Evolutionary conservation across 2,329 filamentous ascomycete genomes (phyloP), one percentile per base, ranked within the genome.

Genomic region (Domatiomyces globalis): DNA sequence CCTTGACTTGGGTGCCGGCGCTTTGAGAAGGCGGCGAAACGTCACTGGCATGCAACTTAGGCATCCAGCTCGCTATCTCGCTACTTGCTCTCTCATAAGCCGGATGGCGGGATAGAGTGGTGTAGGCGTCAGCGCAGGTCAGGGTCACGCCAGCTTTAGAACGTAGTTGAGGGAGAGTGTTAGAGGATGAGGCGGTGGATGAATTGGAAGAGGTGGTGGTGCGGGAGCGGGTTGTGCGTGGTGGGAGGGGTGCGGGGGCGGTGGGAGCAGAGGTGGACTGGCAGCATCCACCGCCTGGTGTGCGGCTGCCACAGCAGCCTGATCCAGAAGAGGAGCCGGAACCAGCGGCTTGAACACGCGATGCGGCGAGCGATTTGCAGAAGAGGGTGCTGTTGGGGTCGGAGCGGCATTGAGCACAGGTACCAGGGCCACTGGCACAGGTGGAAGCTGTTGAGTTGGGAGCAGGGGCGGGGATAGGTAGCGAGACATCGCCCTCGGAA

Each of bases 301-400:
- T 72, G 52, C 76, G 78, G 45, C 81, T 79, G 44, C 81, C 79
- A 60, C 78, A 79, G 66, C 83, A 85, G 48, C 79, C 79, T 17
- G 74, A 72, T 10, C 20, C 19, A 12, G 45, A 47, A 9, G 17
- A 29, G 47, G 68, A 62, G 45, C 27, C 52, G 29, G 17, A 18
- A 36, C 22, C 43, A 18, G 33, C 33, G 12, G 46, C 53, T 49
- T 50, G 59, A 50, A 54, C 55, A 17, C 65, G 69, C 52, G 65
- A 83, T 54, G 85, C 85, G 20, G 85, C 84, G 49, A 90, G 78
- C 9, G 85, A 83, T 56, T 86, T 84, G 67, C 86, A 92, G 71
- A 92, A 92, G 39, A 89, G 77, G 1, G 84, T 86, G 2, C 85
- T 87, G 63, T 84, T 83, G 17, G 86, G 85, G 63, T 90, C 85